A percentile compares a stretch with the other conserved stretches of the same genome.
Conservation (phyloP, 2,329 filamentous ascomycete species). For the Raffaelea arxii region DNA sequence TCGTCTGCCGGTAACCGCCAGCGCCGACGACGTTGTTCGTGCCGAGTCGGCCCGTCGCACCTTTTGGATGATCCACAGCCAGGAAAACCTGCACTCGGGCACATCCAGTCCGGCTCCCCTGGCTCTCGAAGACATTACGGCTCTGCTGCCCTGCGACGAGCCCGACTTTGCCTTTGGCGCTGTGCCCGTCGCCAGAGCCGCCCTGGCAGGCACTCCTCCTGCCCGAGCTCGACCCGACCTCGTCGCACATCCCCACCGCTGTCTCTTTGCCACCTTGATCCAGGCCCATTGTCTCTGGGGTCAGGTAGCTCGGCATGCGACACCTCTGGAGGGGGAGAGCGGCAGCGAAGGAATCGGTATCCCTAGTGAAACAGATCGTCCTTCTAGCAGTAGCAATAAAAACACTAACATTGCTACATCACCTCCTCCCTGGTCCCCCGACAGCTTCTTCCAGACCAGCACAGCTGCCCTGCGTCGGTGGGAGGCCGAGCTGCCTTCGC, state of each 20-base stretch:
- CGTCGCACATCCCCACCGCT: slow-evolving; percentile 34
- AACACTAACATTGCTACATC: too few species aligned
- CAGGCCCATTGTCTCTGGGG: slow-evolving; percentile 47
- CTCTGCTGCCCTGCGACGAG: slow-evolving; percentile 43
- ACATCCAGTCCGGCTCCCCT: slow-evolving; percentile 40
- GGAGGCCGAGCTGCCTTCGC: slow-evolving; percentile 35
- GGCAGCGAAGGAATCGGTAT: slow-evolving; percentile 26
- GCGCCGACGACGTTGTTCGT: slow-evolving; percentile 32
- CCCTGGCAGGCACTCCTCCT: slow-evolving; percentile 42
- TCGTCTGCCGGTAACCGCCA: slow-evolving; percentile 17
- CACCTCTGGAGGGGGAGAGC: too few species aligned
- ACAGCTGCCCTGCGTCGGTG: slow-evolving; percentile 32
- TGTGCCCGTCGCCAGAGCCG: slow-evolving; percentile 37
- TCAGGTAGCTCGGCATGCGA: slow-evolving; percentile 34
- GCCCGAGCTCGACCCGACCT: slow-evolving; percentile 35
- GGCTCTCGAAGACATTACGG: slow-evolving; percentile 41
- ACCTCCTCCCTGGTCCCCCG: slow-evolving; percentile 37
- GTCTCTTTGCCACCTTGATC: slow-evolving; percentile 44
- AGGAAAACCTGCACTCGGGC: slow-evolving; percentile 46
- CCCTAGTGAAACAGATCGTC: too few species aligned
- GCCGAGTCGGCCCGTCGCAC: slow-evolving; percentile 47
- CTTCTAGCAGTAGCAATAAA: too few species aligned
- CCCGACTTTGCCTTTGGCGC: slow-evolving; percentile 39
- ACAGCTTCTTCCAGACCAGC: slow-evolving; percentile 36
- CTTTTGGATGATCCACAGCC: slow-evolving; percentile 49